These are phyloP conservation scores for Starmerella powellii DNA, from an alignment of 805 yeast genomes.

Conservation along the genomic window DNA sequence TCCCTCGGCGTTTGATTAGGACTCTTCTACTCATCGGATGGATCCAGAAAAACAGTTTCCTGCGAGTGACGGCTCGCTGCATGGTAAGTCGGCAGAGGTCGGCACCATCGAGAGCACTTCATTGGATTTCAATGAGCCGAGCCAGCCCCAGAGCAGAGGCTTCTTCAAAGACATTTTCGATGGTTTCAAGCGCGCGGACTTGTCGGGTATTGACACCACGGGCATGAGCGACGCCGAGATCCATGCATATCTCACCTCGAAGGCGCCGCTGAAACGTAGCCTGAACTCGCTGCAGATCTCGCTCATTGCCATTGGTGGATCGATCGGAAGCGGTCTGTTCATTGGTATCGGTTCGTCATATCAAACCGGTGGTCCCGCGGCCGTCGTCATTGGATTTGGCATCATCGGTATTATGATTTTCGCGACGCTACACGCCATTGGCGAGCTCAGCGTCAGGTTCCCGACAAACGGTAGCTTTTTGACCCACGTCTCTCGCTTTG, in stretches of 20 bases:
- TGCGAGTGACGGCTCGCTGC: background rate
- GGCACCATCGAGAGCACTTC: constrained; percentile 4
- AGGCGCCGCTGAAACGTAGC: constrained; percentile 29
- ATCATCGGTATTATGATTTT: constrained; percentile 53
- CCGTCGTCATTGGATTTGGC: constrained; percentile 46
- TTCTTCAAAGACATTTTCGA: constrained; percentile 23
- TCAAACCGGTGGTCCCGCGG: constrained; percentile 41
- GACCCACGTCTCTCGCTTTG: constrained; percentile 44
- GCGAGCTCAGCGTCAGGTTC: constrained; percentile 56
- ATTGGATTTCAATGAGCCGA: background rate
- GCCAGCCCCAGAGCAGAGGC: constrained; percentile 8
- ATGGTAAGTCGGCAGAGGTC: background rate
- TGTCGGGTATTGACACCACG: constrained; percentile 28
- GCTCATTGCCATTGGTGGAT: constrained; percentile 74
- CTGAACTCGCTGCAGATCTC: constrained; percentile 29
- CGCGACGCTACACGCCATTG: constrained; percentile 52
- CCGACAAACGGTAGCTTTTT: constrained; percentile 49
- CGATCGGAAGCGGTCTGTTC: constrained; percentile 67
- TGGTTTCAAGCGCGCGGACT: constrained; percentile 37
- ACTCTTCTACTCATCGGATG: no score
- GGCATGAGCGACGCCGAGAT: constrained; percentile 28
- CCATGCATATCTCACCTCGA: constrained; percentile 14
- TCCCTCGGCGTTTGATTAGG: no score
- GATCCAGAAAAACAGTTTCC: constrained; percentile 4
- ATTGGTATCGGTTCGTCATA: constrained; percentile 42